Base-by-base conservation (phyloP, 495 filamentous ascomycete species). In the Penicillium roqueforti region DNA sequence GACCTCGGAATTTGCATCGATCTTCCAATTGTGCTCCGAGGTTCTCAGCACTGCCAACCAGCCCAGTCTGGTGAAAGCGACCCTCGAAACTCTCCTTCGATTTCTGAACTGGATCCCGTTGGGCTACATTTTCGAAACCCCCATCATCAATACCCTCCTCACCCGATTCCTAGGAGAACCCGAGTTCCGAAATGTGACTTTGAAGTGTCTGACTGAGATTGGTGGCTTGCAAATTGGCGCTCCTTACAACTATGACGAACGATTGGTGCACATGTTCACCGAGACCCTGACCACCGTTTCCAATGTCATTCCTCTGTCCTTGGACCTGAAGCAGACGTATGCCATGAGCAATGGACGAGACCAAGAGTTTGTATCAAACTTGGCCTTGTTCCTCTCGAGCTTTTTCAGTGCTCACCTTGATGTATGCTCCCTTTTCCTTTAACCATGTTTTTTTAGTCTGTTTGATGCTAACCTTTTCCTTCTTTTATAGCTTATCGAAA, bases 101-200 rank as follows among this genome's bases (percentile, higher is more conserved):
- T 99, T 99, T 66, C 83, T 97, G 67, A 99, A 96, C 73, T 97
- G 93, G 93, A 99, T 97, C 52, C 95, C 93, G 0, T 74, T 99
- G 29, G 93, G 95, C 16, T 99, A 96, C 70, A 96, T 99, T 56
- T 97, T 99, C 67, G 95, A 99, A 74, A 97, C 92, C 0, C 82
- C 88, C 1, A 86, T 99, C 59, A 97, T 99, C 71, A 91, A 96
- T 57, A 99, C 92, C 0, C 76, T 99, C 36, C 81, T 91, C 51
- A 91, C 83, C 23, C 80, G 93, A 32, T 99, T 97, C 72, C 75
- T 97, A 52, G 90, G 93, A 58, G 78, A 85, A 36, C 89, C 92
- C 7, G 93, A 96, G 51, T 97, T 96, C 71, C 86, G 93, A 31
- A 99, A 99, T 67, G 83, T 97, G 57, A 95, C 95, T 0, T 83